These are phyloP conservation scores for Porodaedalea pini DNA, from an alignment of 1,284 basidiomycete genomes.

Conservation along the genomic window DNA sequence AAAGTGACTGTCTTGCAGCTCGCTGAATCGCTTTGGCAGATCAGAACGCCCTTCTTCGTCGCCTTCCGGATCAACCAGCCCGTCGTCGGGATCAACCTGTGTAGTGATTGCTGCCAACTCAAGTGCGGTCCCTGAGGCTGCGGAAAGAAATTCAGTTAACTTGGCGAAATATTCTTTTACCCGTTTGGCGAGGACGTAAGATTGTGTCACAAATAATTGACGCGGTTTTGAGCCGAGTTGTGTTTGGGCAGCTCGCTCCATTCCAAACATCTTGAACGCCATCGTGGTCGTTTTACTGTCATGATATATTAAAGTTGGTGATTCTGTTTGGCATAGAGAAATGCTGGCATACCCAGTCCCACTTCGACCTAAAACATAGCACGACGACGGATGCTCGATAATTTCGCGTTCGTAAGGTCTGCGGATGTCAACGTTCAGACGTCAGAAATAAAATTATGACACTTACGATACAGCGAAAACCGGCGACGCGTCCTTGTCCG, in stretches of 20 bases:
- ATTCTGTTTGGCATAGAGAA: constrained; percentile 8
- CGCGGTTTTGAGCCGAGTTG: constrained; percentile 40
- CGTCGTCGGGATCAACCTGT: constrained; percentile 26
- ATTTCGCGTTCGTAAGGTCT: constrained; percentile 60
- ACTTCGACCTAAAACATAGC: constrained; percentile 67
- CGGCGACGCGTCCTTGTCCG: constrained; percentile 44
- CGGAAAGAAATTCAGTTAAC: constrained; percentile 44
- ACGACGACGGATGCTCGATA: constrained; percentile 56
- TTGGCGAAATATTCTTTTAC: constrained; percentile 64
- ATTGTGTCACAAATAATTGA: constrained; percentile 73
- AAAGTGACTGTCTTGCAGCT: constrained; percentile 58
- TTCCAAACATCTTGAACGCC: constrained; percentile 68
- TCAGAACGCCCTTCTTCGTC: constrained; percentile 40
- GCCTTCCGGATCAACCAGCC: constrained; percentile 49
- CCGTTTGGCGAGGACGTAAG: constrained; percentile 56
- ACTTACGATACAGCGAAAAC: constrained; percentile 55
- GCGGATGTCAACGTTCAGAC: constrained; percentile 4
- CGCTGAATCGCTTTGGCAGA: constrained; percentile 55
- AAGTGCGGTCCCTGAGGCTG: constrained; percentile 30
- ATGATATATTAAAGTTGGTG: background rate
- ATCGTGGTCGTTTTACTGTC: constrained; percentile 71
- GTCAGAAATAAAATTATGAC: constrained; percentile 23
- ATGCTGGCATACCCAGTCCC: constrained; percentile 57
- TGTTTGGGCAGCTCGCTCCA: constrained; percentile 48
- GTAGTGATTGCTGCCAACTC: constrained; percentile 19